A percentile compares a stretch with the other conserved stretches of the same genome.
These are phyloP conservation scores for Rhizoclosmatium globosum DNA, from an alignment of 192 early-diverging fungal genomes.

Conservation along the genomic window DNA sequence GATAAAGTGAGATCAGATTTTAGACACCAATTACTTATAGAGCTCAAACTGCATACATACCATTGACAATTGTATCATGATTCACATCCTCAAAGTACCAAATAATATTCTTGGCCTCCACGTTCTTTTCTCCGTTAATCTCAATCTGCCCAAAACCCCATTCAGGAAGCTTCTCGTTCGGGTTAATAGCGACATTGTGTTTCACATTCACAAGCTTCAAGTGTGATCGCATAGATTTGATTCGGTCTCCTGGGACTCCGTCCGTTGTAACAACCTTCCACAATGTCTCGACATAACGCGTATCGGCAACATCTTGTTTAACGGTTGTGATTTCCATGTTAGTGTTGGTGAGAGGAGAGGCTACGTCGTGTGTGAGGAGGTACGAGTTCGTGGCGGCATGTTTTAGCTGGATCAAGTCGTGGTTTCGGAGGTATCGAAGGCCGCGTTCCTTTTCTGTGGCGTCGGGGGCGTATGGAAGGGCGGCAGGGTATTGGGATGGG, in stretches of 20 bases:
- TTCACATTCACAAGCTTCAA: constrained; percentile 79
- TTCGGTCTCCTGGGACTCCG: constrained; percentile 40
- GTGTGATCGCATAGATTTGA: constrained; percentile 46
- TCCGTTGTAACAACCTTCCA: constrained; percentile 56
- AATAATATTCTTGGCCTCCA: constrained; percentile 70
- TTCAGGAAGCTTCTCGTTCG: constrained; percentile 77
- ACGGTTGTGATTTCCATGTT: constrained; percentile 85
- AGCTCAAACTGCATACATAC: constrained; percentile 47
- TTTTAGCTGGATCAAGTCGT: constrained; percentile 68
- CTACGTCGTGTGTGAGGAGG: constrained; percentile 82
- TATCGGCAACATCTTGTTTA: constrained; percentile 46
- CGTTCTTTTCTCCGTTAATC: constrained; percentile 92
- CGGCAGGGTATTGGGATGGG: constrained; percentile 24
- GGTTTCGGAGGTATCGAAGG: constrained; percentile 61
- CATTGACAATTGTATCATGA: constrained; percentile 62
- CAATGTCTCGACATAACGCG: constrained; percentile 62
- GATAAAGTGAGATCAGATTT: background rate
- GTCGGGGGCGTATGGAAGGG: constrained; percentile 15
- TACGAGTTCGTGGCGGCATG: constrained; percentile 64
- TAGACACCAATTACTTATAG: constrained; percentile 13
- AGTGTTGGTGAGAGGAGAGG: constrained; percentile 75
- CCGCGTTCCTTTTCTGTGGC: constrained; percentile 44
- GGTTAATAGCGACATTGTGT: constrained; percentile 83
- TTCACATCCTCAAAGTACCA: constrained; percentile 86
- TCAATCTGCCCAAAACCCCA: constrained; percentile 93